A percentile compares a stretch with the other conserved stretches of the same genome.
phyloP scores from a whole-genome alignment of 225 moss, liverwort and hornwort genomes.

The Sphagnum tenellum region DNA sequence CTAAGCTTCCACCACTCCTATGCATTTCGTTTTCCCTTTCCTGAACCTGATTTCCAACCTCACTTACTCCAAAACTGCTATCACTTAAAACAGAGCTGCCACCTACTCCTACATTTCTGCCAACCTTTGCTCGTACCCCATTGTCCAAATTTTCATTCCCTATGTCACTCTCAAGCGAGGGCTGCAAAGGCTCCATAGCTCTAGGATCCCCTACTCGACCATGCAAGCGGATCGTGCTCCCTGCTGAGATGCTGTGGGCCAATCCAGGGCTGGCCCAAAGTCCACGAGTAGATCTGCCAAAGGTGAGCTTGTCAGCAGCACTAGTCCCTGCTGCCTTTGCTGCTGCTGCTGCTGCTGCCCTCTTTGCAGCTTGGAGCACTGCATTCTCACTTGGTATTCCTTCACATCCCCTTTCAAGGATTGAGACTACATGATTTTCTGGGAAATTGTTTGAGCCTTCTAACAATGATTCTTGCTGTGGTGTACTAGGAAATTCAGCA shows the following conservation, averaged over 20 bases:
- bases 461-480: neutral
- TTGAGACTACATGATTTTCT: conserved; percentile 5
- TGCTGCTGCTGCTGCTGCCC: conserved; percentile 57
- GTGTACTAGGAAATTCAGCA: conserved; percentile 3
- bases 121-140: conserved; percentile 2
- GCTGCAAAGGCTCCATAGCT: conserved; percentile 56
- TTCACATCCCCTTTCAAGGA: conserved; percentile 15
- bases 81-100: too few relatives aligned
- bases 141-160: conserved; percentile 7
- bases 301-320: conserved; percentile 5
- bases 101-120: neutral
- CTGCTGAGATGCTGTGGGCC: neutral
- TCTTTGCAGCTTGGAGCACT: conserved; percentile 50
- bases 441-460: neutral
- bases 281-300: conserved; percentile 22
- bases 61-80: neutral
- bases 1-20: neutral
- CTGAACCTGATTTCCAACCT: neutral
- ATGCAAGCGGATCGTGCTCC: conserved; percentile 4
- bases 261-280: conserved; percentile 26
- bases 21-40: neutral
- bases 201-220: conserved; percentile 28
- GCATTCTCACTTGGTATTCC: conserved; percentile 32
- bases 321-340: conserved; percentile 35
- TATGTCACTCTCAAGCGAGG: conserved; percentile 18